These are phyloP conservation scores for Hypomyces perniciosus DNA, from an alignment of 2,329 filamentous ascomycete genomes.

Conservation along the genomic window DNA sequence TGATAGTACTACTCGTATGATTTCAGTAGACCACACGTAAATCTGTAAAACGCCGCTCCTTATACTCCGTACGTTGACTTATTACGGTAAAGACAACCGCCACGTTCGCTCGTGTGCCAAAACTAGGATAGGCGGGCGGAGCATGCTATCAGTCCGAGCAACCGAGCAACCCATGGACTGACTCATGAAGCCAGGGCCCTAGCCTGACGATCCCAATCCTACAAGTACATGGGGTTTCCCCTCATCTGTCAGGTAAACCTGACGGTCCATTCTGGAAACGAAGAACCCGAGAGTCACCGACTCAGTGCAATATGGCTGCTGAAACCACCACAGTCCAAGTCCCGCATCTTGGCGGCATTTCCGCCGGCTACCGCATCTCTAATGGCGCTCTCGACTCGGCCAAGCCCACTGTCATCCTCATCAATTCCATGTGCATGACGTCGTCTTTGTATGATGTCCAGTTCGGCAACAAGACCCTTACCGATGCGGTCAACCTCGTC, in stretches of 20 bases:
- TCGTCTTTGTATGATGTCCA: constrained; percentile 40
- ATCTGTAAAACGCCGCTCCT: no score
- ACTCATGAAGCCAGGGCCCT: no score
- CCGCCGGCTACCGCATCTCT: constrained; percentile 39
- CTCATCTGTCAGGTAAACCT: not conserved
- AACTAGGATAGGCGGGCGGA: no score
- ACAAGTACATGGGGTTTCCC: no score
- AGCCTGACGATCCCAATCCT: no score
- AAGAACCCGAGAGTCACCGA: not conserved
- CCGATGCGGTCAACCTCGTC: constrained; percentile 40
- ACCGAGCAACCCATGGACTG: no score
- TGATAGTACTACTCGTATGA: no score
- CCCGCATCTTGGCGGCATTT: constrained; percentile 43
- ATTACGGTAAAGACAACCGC: no score
- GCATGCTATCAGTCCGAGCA: no score
- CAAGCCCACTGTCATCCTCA: constrained; percentile 46
- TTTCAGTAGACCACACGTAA: no score
- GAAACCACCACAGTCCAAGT: constrained; percentile 36
- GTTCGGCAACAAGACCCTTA: constrained; percentile 35
- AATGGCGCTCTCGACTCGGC: constrained; percentile 38
- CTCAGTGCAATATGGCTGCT: constrained; percentile 27
- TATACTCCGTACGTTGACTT: no score
- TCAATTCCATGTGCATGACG: constrained; percentile 48
- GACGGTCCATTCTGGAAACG: not conserved
- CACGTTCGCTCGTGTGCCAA: no score